A percentile compares a stretch with the other conserved stretches of the same genome.
These are phyloP conservation scores for Apium graveolens DNA, from an alignment of 129 eudicot genomes.

Conservation along the genomic window DNA sequence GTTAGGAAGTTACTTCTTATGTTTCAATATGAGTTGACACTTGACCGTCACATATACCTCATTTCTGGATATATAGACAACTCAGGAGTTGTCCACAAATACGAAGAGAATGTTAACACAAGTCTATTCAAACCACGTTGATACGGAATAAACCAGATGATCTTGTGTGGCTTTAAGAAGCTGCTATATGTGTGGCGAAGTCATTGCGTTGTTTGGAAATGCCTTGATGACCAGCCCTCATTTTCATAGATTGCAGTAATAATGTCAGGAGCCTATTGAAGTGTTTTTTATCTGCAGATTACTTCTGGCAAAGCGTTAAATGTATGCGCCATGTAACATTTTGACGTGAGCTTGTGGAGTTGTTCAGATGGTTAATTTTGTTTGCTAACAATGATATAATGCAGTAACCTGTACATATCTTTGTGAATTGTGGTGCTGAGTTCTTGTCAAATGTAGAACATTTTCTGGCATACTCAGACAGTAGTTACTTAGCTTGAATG, in stretches of 20 bases:
- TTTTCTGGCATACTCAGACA: too few relatives aligned
- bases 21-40: conserved; percentile 1
- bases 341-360: too few relatives aligned
- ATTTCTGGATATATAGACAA: conserved; percentile 6
- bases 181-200: not conserved
- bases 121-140: conserved; percentile 22
- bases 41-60: conserved; percentile 1
- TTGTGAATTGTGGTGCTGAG: too few relatives aligned
- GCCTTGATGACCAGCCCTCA: not conserved
- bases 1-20: conserved; percentile 16
- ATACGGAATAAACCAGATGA: conserved; percentile 20
- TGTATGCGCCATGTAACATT: too few relatives aligned
- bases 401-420: too few relatives aligned
- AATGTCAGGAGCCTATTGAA: too few relatives aligned
- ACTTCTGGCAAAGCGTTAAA: too few relatives aligned
- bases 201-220: not conserved
- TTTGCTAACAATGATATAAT: too few relatives aligned
- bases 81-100: conserved; percentile 3
- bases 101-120: conserved; percentile 23
- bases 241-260: not conserved
- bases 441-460: too few relatives aligned
- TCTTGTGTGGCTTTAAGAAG: conserved; percentile 17
- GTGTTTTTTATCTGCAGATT: too few relatives aligned
- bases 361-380: too few relatives aligned
- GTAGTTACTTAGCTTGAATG: too few relatives aligned